phyloP scores from a whole-genome alignment of 768 basidiomycete genomes.

The Agaricus blazei region DNA sequence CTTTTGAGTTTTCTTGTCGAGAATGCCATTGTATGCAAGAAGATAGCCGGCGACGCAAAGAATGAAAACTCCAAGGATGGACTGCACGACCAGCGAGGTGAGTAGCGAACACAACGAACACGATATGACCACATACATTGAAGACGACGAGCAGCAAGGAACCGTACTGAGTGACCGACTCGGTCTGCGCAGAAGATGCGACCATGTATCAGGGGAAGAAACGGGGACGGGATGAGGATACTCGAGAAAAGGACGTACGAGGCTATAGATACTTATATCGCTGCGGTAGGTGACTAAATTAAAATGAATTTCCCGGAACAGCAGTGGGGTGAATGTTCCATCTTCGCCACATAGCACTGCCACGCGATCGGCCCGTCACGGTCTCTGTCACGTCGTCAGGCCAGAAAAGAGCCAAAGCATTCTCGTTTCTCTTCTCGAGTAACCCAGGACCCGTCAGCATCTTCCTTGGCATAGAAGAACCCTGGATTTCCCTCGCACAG shows the following conservation, averaged over 20 bases:
- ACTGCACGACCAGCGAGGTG: conserved; percentile 37
- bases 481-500: too few relatives aligned
- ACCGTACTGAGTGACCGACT: conserved; percentile 12
- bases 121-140: conserved; percentile 31
- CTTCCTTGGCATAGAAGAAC: too few relatives aligned
- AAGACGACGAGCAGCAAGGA: conserved; percentile 53
- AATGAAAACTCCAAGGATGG: conserved; percentile 84
- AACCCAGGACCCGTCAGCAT: too few relatives aligned
- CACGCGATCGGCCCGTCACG: neutral
- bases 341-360: neutral
- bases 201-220: neutral
- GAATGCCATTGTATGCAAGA: conserved; percentile 72
- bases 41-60: conserved; percentile 81
- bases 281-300: neutral
- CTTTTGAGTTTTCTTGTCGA: conserved; percentile 89
- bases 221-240: neutral
- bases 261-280: neutral
- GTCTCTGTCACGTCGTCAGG: neutral
- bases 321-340: neutral
- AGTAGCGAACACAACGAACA: neutral
- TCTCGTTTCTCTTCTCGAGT: too few relatives aligned
- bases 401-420: neutral
- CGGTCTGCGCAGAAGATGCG: neutral
- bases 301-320: too few relatives aligned
- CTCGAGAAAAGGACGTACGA: neutral